Base-by-base conservation (phyloP, 2,329 filamentous ascomycete genomes). In the Xylariaceae sp. region DNA sequence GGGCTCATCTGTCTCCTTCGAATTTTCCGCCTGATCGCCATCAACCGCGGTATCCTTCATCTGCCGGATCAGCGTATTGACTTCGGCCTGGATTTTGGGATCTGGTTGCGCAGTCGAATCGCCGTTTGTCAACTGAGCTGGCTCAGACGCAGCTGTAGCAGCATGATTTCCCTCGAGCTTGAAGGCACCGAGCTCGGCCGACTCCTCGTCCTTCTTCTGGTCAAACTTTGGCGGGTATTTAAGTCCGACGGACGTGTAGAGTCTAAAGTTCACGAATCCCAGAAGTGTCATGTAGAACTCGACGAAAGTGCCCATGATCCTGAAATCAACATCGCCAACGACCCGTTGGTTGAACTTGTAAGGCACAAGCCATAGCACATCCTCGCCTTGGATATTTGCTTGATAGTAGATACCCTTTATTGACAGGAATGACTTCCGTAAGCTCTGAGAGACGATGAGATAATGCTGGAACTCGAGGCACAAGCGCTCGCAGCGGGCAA, bases 401-500 rank as follows among this genome's bases (percentile, higher is more conserved):
- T 97, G 90, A 67, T 97, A 98, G 71, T 98, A 98, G 57, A 98
- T 97, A 46, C 92, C 92, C 74, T 98, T 98, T 68, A 98, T 97
- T 2, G 88, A 95, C 50, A 98, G 69, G 70, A 98, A 98, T 0
- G 89, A 95, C 70, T 96, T 97, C 59, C 87, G 85, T 53, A 98
- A 70, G 55, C 86, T 88, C 66, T 94, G 81, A 29, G 90, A 94
- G 32, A 83, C 78, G 59, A 98, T 98, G 47, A 98, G 75, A 66
- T 95, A 98, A 71, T 97, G 92, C 68, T 97, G 85, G 65, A 98
- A 98, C 68, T 98, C 92, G 63, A 90, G 82, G 55, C 84, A 90
- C 38, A 98, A 70, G 39, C 88, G 82, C 69, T 97, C 89, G 71
- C 92, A 98, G 50, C 88, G 83, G 37, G 88, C 85, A 62, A 98